Conservation (phyloP, 805 yeast species). For the Hanseniaspora jakobsenii region DNA sequence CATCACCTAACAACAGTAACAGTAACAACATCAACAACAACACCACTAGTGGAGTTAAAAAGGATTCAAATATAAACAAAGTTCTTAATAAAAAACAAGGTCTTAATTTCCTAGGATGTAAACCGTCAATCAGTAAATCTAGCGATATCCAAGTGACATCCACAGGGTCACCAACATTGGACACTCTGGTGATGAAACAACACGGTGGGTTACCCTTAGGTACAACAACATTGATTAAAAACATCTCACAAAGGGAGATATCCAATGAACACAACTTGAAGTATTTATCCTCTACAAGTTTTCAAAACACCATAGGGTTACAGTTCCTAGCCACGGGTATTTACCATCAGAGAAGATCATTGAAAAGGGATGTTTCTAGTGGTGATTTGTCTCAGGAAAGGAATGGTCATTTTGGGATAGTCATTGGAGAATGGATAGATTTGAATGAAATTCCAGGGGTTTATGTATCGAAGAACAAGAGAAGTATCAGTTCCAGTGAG, state of each 20-base stretch:
- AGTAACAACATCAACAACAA: conserved; percentile 15
- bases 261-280: conserved; percentile 4
- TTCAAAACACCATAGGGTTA: conserved; percentile 11
- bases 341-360: conserved; percentile 13
- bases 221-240: conserved; percentile 10
- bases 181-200: conserved; percentile 8
- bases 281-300: conserved; percentile 1
- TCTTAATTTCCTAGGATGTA: conserved; percentile 4
- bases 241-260: conserved; percentile 2
- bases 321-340: conserved; percentile 13
- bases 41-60: conserved; percentile 23
- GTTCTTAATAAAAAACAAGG: not conserved
- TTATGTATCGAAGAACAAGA: conserved; percentile 12
- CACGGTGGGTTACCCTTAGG: conserved; percentile 14
- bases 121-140: conserved; percentile 13
- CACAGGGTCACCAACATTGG: conserved; percentile 7
- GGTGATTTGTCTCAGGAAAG: conserved; percentile 1
- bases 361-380: conserved; percentile 5
- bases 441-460: conserved; percentile 14
- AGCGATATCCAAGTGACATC: conserved; percentile 14
- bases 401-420: conserved; percentile 10
- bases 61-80: conserved; percentile 61
- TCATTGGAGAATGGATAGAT: conserved; percentile 14
- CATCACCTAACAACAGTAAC: not conserved
- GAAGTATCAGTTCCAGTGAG: not conserved